Evolutionary conservation across 1,284 basidiomycete species (phyloP).

Genomic region (Sphagnurus paluster): DNA sequence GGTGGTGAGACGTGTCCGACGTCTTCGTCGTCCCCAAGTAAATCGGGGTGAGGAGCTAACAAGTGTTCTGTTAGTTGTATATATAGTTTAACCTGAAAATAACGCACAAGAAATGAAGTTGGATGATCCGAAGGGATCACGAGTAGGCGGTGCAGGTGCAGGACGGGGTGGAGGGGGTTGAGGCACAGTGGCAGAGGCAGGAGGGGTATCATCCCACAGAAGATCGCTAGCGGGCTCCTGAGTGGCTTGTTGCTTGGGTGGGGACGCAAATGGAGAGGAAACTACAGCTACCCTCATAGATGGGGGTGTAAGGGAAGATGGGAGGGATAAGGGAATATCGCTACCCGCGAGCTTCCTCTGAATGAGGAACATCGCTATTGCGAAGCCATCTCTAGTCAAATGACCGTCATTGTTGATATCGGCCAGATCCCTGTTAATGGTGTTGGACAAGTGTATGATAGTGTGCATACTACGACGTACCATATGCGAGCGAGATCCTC

Average conservation of each 20-base stretch:
- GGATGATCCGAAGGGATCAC: conserved; percentile 44
- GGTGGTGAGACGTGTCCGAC: conserved; percentile 44
- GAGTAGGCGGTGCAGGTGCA: conserved; percentile 23
- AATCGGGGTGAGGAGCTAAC: conserved; percentile 40
- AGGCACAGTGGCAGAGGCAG: conserved; percentile 44
- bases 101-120: conserved; percentile 28
- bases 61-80: conserved; percentile 24
- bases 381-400: conserved; percentile 92
- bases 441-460: conserved; percentile 14
- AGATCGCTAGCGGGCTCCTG: conserved; percentile 39
- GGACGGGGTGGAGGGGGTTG: conserved; percentile 32
- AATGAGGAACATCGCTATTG: conserved; percentile 95
- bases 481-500: conserved; percentile 89
- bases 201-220: conserved; percentile 68
- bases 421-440: conserved; percentile 80
- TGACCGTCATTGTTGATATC: conserved; percentile 90
- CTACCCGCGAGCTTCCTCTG: conserved; percentile 86
- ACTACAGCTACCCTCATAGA: conserved; percentile 53
- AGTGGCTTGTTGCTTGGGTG: conserved; percentile 32
- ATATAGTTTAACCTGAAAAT: conserved; percentile 22
- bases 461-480: conserved; percentile 46
- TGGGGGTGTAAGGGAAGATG: conserved; percentile 80
- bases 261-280: conserved; percentile 36
- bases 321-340: conserved; percentile 75
- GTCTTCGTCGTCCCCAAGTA: conserved; percentile 78